These are phyloP conservation scores for Coemansia sp. DNA, from an alignment of 192 early-diverging fungal genomes.

Conservation along the genomic window DNA sequence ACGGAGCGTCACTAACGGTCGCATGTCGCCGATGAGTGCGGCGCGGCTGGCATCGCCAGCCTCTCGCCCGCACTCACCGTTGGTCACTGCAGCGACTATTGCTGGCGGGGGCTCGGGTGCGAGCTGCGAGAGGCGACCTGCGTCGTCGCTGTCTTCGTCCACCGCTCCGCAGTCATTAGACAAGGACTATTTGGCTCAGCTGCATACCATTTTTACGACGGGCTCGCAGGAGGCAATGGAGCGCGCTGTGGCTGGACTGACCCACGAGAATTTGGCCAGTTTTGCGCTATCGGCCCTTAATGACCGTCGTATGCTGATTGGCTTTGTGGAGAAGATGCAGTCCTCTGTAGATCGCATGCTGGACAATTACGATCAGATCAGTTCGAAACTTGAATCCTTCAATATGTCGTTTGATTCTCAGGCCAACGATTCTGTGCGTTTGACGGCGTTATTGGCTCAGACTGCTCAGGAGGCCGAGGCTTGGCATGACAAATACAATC, in stretches of 20 bases:
- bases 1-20: constrained; percentile 13
- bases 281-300: constrained; percentile 23
- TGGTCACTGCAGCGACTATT: constrained; percentile 7
- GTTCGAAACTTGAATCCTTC: constrained; percentile 25
- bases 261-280: constrained; percentile 20
- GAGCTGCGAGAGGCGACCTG: not conserved
- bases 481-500: constrained; percentile 31
- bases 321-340: constrained; percentile 14
- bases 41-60: constrained; percentile 23
- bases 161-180: constrained; percentile 10
- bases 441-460: constrained; percentile 34
- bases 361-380: constrained; percentile 28
- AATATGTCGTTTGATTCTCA: constrained; percentile 17
- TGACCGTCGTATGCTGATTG: constrained; percentile 12
- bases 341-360: constrained; percentile 23
- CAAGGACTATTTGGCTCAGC: constrained; percentile 16
- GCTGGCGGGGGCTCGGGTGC: not conserved
- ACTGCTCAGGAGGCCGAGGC: constrained; percentile 29
- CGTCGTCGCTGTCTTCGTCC: constrained; percentile 1
- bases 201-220: constrained; percentile 17
- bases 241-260: constrained; percentile 15
- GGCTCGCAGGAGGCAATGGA: constrained; percentile 24
- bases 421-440: constrained; percentile 18
- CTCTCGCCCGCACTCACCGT: constrained; percentile 34
- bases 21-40: constrained; percentile 42